Evolutionary conservation across 176 grass and related monocot genomes (phyloP), one percentile per base, ranked within the genome.

Genomic region (Aegilops tauschii): DNA sequence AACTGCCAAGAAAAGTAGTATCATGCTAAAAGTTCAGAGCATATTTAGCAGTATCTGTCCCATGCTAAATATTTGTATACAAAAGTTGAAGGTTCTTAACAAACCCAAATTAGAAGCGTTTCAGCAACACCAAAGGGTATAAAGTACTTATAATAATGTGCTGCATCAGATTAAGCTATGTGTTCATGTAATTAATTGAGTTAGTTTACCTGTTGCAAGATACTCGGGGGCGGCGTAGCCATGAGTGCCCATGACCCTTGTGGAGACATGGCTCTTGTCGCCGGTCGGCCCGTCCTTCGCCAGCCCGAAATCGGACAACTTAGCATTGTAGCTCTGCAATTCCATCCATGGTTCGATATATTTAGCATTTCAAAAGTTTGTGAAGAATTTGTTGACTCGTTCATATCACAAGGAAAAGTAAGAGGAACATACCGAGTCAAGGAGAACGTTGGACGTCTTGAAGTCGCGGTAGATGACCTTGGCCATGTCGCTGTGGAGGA

Each of bases 391-490:
- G 3, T 1, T 12, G 17, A 1, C 0, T 59, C 28, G 9, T 10
- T 20, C 6, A 1, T 31, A 30, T 20, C 9, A 50, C 7, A 75
- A 29, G 2, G n/a, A 13, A 13, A 9, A 74, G 1, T 7, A 74
- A 23, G 12, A 73, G 29, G 12, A 50, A 54, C 66, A 61, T 93
- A 95, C 94, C 2, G 92, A 82, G 78, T 97, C 94, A 14, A 97
- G 77, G 32, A 97, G 92, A n/a, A 97, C 90, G 30, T 97, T 97
- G 20, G 94, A 97, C 9, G 94, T 84, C 82, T 97, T 97, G 78
- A 97, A 97, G 85, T 97, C 94, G 3, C 94, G 90, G 72, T 97
- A 97, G 70, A 97, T 97, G 72, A 97, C 92, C 92, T 90, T 97
- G 40, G 92, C 92, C 83, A 85, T 88, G 85, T 87, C 82, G 47